Evolutionary conservation across 306 rosid species (phyloP).

Genomic region (Quercus glauca): DNA sequence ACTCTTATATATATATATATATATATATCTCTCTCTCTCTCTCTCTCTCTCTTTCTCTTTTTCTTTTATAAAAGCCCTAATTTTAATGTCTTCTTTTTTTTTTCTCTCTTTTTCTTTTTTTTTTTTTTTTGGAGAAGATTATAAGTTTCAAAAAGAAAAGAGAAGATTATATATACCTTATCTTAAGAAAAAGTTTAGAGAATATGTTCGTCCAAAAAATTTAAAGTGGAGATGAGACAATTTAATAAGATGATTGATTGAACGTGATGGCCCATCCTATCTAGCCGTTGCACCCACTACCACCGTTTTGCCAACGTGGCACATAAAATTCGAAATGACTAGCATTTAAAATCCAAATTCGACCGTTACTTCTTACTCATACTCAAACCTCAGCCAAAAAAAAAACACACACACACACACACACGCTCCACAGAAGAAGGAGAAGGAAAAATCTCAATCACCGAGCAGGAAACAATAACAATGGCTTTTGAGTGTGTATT

Average conservation of each 20-base stretch:
- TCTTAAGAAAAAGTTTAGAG: too few relatives aligned
- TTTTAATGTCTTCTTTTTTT: too few relatives aligned
- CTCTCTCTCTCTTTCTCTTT: too few relatives aligned
- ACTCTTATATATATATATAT: too few relatives aligned
- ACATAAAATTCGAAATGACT: conserved; percentile 8
- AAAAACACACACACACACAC: conserved; percentile 1
- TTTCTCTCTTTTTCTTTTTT: rapidly evolving
- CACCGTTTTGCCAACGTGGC: conserved; percentile 25
- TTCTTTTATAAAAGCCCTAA: too few relatives aligned
- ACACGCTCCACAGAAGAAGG: neutral
- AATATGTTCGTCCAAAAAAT: too few relatives aligned
- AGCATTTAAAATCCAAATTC: conserved; percentile 19
- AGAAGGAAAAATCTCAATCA: neutral
- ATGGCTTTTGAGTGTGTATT: conserved; percentile 66
- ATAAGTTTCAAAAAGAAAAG: too few relatives aligned
- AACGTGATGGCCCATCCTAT: conserved; percentile 20
- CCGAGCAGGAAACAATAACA: conserved; percentile 26
- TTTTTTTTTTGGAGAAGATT: too few relatives aligned
- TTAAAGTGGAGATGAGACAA: too few relatives aligned
- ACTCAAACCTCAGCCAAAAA: neutral
- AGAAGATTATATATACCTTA: too few relatives aligned
- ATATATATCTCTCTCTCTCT: too few relatives aligned
- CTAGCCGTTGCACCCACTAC: conserved; percentile 51
- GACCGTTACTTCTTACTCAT: conserved; percentile 53
- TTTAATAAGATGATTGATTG: neutral